Base-by-base conservation (phyloP, 1,139 yeast genomes). In the Lodderomyces parapsilosis region DNA sequence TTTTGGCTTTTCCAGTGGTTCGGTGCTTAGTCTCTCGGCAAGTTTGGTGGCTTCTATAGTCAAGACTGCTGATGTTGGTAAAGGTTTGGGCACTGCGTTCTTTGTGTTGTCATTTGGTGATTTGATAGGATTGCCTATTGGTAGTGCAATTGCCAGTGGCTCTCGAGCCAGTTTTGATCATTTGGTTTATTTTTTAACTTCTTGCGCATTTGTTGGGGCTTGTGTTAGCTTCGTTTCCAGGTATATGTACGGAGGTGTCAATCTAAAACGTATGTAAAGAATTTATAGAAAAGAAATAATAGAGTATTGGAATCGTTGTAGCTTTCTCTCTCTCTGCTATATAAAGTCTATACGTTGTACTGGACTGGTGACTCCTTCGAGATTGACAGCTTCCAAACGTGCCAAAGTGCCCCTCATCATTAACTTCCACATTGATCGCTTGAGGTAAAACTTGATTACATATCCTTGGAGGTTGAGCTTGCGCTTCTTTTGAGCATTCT, bases 341-440 rank as follows among this genome's bases (percentile, higher is more conserved):
- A 42, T 25, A 27, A 42, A 41, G 18, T 46, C 43, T 4, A 42
- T 24, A 22, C 22, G n/a, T 11, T 44, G 40, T 9, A 32, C 10
- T 14, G 42, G 41, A 18, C 39, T 25, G 10, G 71, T 63, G 6
- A 55, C 49, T 1, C 68, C 73, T 39, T 63, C 67, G n/a, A 68
- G 41, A 1, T 59, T 48, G 2, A 68, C 65, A 1, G 65, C 67
- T 31, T 66, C 67, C 11, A 68, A 46, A 20, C 66, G 45, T 1
- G 57, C 50, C 36, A 51, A 48, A 8, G 55, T 50, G 0, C 63
- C 67, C 24, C 63, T 52, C 53, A 59, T 52, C 28, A 58, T 45
- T 33, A 67, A 44, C 42, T 62, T 59, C 76, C 75, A 73, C 42
- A 66, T 49, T 4, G 74, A 66, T 39, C 54, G 60, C 1, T 56